Evolutionary conservation across 2,329 filamentous ascomycete genomes (phyloP).

Genomic region (Nothophoma quercina): DNA sequence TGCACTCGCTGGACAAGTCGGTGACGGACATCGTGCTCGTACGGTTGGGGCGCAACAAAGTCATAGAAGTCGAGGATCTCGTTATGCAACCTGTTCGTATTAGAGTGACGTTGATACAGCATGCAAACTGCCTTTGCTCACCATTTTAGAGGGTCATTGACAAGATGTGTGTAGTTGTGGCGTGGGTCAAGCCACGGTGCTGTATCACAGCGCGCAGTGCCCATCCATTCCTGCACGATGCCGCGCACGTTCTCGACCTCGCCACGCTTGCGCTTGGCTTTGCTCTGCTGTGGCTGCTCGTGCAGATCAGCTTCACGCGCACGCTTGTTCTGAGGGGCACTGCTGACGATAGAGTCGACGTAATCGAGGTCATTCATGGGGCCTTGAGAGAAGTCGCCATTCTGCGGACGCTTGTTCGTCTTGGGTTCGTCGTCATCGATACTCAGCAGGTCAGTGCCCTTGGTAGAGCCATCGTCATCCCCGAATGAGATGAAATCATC

Average conservation of each 20-base stretch:
- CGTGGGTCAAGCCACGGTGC: constrained; percentile 57
- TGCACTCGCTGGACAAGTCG: constrained; percentile 76
- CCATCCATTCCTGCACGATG: constrained; percentile 55
- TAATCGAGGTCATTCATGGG: constrained; percentile 33
- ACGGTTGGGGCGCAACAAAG: constrained; percentile 77
- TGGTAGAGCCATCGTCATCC: constrained; percentile 62
- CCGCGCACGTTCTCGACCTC: constrained; percentile 42
- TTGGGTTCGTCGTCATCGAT: constrained; percentile 34
- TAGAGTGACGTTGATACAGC: neutral
- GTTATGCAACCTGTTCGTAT: constrained; percentile 73
- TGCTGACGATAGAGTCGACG: constrained; percentile 10
- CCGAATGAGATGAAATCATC: constrained; percentile 93
- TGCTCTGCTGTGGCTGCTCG: constrained; percentile 23
- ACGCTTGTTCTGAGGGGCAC: constrained; percentile 2
- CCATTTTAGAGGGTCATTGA: constrained; percentile 62
- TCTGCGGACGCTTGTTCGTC: constrained; percentile 12
- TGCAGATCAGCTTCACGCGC: constrained; percentile 16
- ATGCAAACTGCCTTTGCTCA: constrained; percentile 11
- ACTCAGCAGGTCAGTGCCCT: constrained; percentile 37
- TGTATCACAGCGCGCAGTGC: constrained; percentile 45
- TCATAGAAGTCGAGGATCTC: constrained; percentile 91
- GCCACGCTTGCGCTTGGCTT: constrained; percentile 73
- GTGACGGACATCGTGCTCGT: constrained; percentile 77
- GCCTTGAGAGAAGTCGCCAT: constrained; percentile 25
- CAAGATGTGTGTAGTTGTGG: constrained; percentile 60